A percentile compares a stretch with the other conserved stretches of the same genome.
Evolutionary conservation across 2,329 filamentous ascomycete species (phyloP).

Genomic region (Chrysoporthe puriensis): DNA sequence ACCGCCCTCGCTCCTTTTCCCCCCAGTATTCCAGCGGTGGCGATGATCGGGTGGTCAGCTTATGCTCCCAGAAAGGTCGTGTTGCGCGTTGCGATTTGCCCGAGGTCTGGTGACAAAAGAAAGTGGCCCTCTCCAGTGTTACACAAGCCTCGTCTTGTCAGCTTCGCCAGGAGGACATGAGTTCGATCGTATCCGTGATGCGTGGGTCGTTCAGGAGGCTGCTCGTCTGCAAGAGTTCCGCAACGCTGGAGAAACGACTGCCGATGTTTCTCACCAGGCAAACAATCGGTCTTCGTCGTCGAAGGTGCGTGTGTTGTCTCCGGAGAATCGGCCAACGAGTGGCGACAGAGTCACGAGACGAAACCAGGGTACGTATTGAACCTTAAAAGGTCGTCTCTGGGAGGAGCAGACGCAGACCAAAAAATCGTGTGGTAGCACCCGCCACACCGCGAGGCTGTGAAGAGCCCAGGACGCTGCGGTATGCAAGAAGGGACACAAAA

Average conservation of each 20-base stretch:
- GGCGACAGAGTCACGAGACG: conserved; percentile 25
- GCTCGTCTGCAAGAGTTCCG: not conserved
- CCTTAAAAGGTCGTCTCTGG: conserved; percentile 3
- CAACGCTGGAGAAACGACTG: not conserved
- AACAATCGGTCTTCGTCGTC: conserved; percentile 10
- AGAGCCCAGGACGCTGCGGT: not conserved
- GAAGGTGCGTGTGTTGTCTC: conserved; percentile 10
- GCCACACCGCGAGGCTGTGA: not conserved
- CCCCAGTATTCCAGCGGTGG: not conserved
- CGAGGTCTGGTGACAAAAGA: conserved; percentile 22
- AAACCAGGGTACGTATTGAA: conserved; percentile 13
- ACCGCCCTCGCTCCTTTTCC: conserved; percentile 6
- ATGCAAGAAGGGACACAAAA: not conserved
- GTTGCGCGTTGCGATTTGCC: conserved; percentile 13
- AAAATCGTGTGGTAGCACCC: not conserved
- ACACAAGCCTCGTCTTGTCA: conserved; percentile 22
- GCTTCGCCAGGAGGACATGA: conserved; percentile 25
- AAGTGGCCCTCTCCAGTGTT: conserved; percentile 21
- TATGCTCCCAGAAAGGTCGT: conserved; percentile 14
- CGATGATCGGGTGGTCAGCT: conserved; percentile 20
- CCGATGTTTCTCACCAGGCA: conserved; percentile 1
- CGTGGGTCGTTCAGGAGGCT: conserved; percentile 1
- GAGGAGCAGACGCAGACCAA: conserved; percentile 6
- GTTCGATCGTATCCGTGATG: conserved; percentile 7
- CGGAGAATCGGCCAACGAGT: conserved; percentile 20